Percentiles rank a stretch among this genome's conserved stretches.
phyloP scores from a whole-genome alignment of 1,139 yeast species.

The Pichia inconspicua region DNA sequence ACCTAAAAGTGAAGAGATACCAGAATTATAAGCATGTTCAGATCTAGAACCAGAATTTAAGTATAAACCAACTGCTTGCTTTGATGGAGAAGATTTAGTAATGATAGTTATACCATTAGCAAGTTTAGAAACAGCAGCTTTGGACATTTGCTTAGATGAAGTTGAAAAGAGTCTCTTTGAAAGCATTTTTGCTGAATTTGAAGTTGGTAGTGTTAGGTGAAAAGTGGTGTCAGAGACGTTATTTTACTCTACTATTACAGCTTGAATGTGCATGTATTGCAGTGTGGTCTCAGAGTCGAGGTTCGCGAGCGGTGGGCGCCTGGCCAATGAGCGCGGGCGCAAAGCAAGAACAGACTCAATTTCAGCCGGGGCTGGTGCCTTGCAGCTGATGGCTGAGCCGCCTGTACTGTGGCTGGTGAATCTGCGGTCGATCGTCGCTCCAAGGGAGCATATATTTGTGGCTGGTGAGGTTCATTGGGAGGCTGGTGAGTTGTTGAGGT shows the following conservation, averaged over 20 bases:
- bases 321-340: conserved; percentile 3
- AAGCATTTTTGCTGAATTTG: conserved; percentile 22
- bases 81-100: conserved; percentile 50
- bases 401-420: not conserved
- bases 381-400: not conserved
- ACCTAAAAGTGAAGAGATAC: conserved; percentile 62
- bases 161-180: conserved; percentile 54
- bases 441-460: no score
- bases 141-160: conserved; percentile 36
- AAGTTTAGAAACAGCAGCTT: conserved; percentile 62
- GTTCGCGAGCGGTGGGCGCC: not conserved
- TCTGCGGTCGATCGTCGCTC: not conserved
- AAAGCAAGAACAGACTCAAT: no score
- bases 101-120: conserved; percentile 69
- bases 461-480: no score
- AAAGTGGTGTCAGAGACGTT: no score
- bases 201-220: no score
- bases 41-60: conserved; percentile 71
- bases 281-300: no score
- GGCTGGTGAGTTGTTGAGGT: no score
- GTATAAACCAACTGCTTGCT: conserved; percentile 61
- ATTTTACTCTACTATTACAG: no score
- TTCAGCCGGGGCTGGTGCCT: no score
- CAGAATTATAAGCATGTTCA: conserved; percentile 73
- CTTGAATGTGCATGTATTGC: no score